Evolutionary conservation across 2,329 filamentous ascomycete species (phyloP).

Genomic region (Neobulgaria alba): DNA sequence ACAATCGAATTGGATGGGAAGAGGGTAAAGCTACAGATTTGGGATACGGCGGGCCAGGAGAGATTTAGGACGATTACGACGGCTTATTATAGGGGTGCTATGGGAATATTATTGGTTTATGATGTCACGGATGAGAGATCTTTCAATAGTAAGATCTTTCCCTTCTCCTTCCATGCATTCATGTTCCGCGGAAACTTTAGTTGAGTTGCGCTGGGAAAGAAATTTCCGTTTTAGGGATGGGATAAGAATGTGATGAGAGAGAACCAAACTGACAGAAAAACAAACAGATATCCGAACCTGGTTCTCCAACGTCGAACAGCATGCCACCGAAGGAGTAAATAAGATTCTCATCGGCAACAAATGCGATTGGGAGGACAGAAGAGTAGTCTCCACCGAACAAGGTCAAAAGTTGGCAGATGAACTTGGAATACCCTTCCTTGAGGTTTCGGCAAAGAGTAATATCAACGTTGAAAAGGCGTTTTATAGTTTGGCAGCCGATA

Average conservation of each 20-base stretch:
- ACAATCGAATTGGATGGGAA: constrained; percentile 99
- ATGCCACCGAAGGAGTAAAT: constrained; percentile 97
- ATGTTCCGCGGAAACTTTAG: too few species aligned
- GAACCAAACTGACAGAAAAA: too few species aligned
- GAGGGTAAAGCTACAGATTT: constrained; percentile 98
- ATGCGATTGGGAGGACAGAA: constrained; percentile 99
- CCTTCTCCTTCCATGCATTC: too few species aligned
- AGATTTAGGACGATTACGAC: constrained; percentile 98
- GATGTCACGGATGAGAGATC: constrained; percentile 99
- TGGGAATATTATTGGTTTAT: constrained; percentile 96
- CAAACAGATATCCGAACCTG: constrained; percentile 87
- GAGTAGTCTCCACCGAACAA: constrained; percentile 84
- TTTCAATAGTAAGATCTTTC: constrained; percentile 92
- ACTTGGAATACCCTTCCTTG: constrained; percentile 94
- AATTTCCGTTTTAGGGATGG: too few species aligned
- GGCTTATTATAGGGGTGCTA: constrained; percentile 95
- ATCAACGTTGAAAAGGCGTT: constrained; percentile 99
- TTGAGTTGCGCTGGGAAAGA: not conserved
- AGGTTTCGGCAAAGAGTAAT: constrained; percentile 97
- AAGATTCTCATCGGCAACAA: constrained; percentile 99
- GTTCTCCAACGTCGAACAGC: constrained; percentile 99
- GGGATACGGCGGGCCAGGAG: constrained; percentile 98
- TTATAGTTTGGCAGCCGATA: constrained; percentile 87
- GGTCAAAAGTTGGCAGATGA: constrained; percentile 92
- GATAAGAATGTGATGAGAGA: too few species aligned